Evolutionary conservation across 352 stramenopile genomes (phyloP), one percentile per base, ranked within the genome.

Genomic region (Saprolegnia parasitica): DNA sequence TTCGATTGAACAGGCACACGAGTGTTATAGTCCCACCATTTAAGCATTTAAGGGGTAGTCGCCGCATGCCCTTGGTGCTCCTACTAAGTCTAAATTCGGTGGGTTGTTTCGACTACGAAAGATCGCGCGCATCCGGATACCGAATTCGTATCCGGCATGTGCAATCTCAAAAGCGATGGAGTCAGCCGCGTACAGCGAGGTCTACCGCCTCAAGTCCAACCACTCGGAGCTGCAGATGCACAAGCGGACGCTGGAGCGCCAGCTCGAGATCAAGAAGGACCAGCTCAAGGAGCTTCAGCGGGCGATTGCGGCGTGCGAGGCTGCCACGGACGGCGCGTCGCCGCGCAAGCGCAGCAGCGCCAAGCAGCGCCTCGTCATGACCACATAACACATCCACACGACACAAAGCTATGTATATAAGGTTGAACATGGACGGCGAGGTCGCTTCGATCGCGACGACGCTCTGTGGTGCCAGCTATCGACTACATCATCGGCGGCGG

Each of bases 181-280:
- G 49, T 52, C n/a, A 29, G 63, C 52, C 18, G 63, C 39, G 26
- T 61, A 61, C 45, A 37, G 50, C 42, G 82, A 90, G 71, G 76
- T 86, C 26, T 66, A 78, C 65, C 78, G 80, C 21, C 76, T 90
- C 5, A 75, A 82, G 72, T 75, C 77, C 39, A 88, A 88, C 67
- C 77, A 88, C 70, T 70, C 70, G 71, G 79, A 90, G 74, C 78
- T 90, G 23, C 60, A 79, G 55, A 71, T 85, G 65, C 82, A 90
- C 56, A 73, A 87, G 39, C 68, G 78, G 47, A 86, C 79, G 56
- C 78, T 90, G 29, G 67, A 77, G 58, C 68, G 72, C 49, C 76
- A 88, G 62, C 72, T 90, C 8, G 67, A 73, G 23, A 24, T 68
- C 24, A 73, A 73, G 40, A 70, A 68, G 24, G 71, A 77, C 32